Conservation (phyloP, 305 asterid genomes). For the Fraxinus ornus region DNA sequence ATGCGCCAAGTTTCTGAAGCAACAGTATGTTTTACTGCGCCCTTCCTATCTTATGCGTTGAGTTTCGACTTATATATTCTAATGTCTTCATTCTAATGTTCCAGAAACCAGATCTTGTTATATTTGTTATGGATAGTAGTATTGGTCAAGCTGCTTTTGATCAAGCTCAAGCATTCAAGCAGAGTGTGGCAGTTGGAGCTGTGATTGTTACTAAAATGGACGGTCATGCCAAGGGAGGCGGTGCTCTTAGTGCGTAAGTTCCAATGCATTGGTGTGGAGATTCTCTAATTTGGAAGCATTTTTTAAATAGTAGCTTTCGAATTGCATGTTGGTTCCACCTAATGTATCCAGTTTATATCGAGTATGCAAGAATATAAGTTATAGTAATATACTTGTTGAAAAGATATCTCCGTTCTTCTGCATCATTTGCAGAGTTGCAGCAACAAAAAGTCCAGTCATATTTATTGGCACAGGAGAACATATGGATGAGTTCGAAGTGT, state of each 20-base stretch:
- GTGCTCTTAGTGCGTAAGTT: constrained; percentile 99
- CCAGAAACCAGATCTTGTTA: constrained; percentile 93
- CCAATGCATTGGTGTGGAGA: constrained; percentile 13
- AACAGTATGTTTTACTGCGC: constrained; percentile 42
- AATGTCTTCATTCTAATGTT: constrained; percentile 16
- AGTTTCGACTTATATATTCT: constrained; percentile 16
- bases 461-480: constrained; percentile 98
- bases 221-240: constrained; percentile 99
- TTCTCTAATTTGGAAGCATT: constrained; percentile 1
- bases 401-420: constrained; percentile 18
- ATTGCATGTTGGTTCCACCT: constrained; percentile 7
- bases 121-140: constrained; percentile 97
- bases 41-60: not conserved
- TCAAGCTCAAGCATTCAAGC: constrained; percentile 96
- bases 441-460: constrained; percentile 93
- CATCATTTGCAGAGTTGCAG: constrained; percentile 78
- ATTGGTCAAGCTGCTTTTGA: constrained; percentile 98
- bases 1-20: constrained; percentile 99
- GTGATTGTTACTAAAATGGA: constrained; percentile 96
- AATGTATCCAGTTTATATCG: not conserved
- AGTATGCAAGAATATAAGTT: not conserved
- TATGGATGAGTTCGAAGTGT: constrained; percentile 94
- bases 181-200: constrained; percentile 96
- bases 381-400: constrained; percentile 1
- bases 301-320: constrained; percentile 10